Evolutionary conservation across 208 protist genomes (phyloP), one percentile per base, ranked within the genome.

Genomic region (Acanthamoeba healyi): DNA sequence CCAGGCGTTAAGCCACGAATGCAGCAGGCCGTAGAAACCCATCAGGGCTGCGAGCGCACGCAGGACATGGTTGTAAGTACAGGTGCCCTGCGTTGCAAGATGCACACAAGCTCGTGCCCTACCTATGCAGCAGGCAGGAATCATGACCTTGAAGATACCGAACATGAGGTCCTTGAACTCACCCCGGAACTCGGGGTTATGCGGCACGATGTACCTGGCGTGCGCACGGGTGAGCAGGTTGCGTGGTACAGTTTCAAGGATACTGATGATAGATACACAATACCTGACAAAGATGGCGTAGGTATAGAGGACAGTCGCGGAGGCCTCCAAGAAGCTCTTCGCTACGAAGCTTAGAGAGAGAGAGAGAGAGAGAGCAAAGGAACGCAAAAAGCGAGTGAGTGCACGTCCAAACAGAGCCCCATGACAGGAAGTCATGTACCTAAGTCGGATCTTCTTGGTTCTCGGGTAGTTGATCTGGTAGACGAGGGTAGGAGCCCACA

Each of bases 261-360:
- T n/a, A n/a, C n/a, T n/a, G n/a, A n/a, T n/a, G n/a, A n/a, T n/a
- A 29, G 29, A 72, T 14, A 14, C 63, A 10, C n/a, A 63, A 15
- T 42, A 93, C 40, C 88, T 29, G 15, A 93, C 88, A 40, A 93
- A 93, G 10, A 93, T 93, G 67, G 88, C 63, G 61, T 93, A 93
- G 24, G 88, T 93, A 40, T 93, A 93, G 19, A 93, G 42, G 17
- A 79, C 34, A 26, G 88, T 91, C 24, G 84, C 84, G 2, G 29
- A 65, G 3, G 84, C 84, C 61, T 91, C 84, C 51, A 91, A 24
- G 61, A 91, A 91, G 84, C 51, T 70, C 84, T 91, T 65, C 32
- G 61, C 17, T 2, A 91, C 84, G 61, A 91, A 91, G 24, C 84
- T 89, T 4, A 19, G 32, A 5, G 4, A 10, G 81, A n/a, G 32